Conservation (phyloP, 2,329 filamentous ascomycete genomes). For the Capronia epimyces region DNA sequence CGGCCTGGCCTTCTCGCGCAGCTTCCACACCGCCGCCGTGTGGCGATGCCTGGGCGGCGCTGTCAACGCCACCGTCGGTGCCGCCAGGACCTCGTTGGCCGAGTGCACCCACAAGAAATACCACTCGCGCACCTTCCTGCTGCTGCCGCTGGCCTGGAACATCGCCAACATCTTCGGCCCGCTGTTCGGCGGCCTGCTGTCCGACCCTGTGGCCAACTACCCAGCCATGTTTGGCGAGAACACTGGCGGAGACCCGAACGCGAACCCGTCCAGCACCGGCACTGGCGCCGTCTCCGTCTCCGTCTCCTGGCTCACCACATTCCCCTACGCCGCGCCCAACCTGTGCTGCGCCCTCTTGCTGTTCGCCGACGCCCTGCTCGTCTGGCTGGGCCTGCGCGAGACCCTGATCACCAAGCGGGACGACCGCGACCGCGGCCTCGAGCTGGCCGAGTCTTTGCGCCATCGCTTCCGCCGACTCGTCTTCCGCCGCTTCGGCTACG, state of each 20-base stretch:
- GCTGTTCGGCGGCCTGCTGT: constrained; percentile 60
- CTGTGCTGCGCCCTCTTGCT: constrained; percentile 59
- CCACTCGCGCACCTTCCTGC: constrained; percentile 51
- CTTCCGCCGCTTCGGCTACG: constrained; percentile 24
- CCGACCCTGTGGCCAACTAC: constrained; percentile 60
- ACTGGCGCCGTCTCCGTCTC: no score
- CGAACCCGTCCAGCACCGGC: no score
- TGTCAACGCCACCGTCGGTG: constrained; percentile 66
- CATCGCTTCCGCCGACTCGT: constrained; percentile 17
- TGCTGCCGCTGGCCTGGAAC: constrained; percentile 63
- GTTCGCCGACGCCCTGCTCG: constrained; percentile 48
- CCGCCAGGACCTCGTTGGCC: constrained; percentile 66
- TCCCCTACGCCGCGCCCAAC: constrained; percentile 65
- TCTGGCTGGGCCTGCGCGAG: constrained; percentile 63
- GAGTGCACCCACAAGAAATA: constrained; percentile 68
- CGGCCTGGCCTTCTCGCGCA: constrained; percentile 63
- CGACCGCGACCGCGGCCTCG: constrained; percentile 19
- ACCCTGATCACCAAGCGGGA: constrained; percentile 31
- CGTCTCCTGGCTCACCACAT: constrained; percentile 57
- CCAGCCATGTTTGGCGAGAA: constrained; percentile 58
- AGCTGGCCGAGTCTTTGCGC: constrained; percentile 23
- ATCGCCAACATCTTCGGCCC: constrained; percentile 52
- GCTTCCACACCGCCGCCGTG: constrained; percentile 55
- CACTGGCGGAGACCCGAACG: no score
- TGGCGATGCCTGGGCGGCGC: constrained; percentile 64